Evolutionary conservation across 2,329 filamentous ascomycete genomes (phyloP).

Genomic region (Polytolypa hystricis): DNA sequence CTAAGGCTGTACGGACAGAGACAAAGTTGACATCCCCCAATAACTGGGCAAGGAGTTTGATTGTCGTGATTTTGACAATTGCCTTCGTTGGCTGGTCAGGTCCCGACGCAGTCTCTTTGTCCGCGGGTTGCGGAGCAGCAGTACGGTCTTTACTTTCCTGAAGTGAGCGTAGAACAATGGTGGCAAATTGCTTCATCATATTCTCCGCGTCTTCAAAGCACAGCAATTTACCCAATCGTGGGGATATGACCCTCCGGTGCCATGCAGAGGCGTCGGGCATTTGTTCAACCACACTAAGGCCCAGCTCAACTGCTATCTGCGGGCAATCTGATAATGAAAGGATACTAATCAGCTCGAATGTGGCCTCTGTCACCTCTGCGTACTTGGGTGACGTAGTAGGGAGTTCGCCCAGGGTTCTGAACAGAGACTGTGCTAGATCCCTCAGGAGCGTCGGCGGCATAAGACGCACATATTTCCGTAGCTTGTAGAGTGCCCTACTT

Average conservation of each 20-base stretch:
- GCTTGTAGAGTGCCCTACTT: conserved; percentile 1
- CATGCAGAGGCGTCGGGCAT: conserved; percentile 13
- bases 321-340: conserved; percentile 11
- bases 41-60: conserved; percentile 13
- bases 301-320: conserved; percentile 9
- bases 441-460: conserved; percentile 9
- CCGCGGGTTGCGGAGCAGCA: background rate
- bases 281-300: conserved; percentile 7
- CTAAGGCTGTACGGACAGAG: conserved; percentile 1
- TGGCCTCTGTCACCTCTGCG: conserved; percentile 1
- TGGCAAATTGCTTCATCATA: conserved; percentile 6
- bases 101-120: background rate
- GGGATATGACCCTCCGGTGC: conserved; percentile 9
- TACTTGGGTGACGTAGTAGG: background rate
- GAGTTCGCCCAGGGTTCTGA: conserved; percentile 3
- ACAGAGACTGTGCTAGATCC: conserved; percentile 6
- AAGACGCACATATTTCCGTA: conserved; percentile 1
- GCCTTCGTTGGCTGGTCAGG: background rate
- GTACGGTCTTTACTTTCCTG: background rate
- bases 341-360: conserved; percentile 9
- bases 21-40: conserved; percentile 9
- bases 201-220: conserved; percentile 4
- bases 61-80: conserved; percentile 11
- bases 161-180: conserved; percentile 6
- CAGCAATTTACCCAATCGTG: conserved; percentile 5